Evolutionary conservation across 306 rosid genomes (phyloP).

Genomic region (Hippophae gyantsensis): DNA sequence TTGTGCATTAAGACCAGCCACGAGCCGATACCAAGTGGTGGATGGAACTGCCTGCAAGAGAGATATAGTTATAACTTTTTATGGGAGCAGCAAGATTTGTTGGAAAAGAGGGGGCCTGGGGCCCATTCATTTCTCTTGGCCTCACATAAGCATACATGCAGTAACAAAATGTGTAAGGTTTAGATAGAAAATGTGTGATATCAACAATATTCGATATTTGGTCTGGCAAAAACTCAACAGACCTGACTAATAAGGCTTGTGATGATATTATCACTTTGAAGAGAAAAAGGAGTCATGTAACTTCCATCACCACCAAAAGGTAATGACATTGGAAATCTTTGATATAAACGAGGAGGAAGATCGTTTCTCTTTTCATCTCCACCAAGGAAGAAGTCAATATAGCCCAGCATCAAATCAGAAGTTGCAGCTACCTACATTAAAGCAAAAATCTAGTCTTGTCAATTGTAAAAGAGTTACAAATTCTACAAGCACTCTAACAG

Average conservation of each 20-base stretch:
- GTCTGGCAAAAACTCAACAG: constrained; percentile 25
- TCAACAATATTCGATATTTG: no score
- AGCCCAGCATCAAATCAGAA: constrained; percentile 90
- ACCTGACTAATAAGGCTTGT: constrained; percentile 99
- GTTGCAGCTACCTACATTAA: constrained; percentile 78
- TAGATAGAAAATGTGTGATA: no score
- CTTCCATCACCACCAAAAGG: constrained; percentile 98
- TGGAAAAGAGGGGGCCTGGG: no score
- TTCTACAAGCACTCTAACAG: no score
- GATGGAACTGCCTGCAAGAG: constrained; percentile 75
- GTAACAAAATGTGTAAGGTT: no score
- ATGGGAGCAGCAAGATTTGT: background rate
- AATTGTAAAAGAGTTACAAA: no score
- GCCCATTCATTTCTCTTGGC: background rate
- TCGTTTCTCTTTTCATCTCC: constrained; percentile 96
- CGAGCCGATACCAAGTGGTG: constrained; percentile 87
- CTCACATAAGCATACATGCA: background rate
- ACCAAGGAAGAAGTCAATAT: constrained; percentile 91
- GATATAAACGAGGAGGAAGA: constrained; percentile 77
- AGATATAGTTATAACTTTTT: background rate
- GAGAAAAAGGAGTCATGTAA: constrained; percentile 87
- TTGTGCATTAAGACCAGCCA: constrained; percentile 93
- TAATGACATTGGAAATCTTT: constrained; percentile 74
- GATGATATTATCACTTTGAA: constrained; percentile 79
- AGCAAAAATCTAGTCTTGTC: background rate